phyloP scores from a whole-genome alignment of 345 rosid genomes.

The sweet orange (Citrus sinensis) region DVS_A1.0 CM039168.1:1894001-1894500 shows the following conservation, averaged over 20 bases:
- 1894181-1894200: slow-evolving; percentile 45
- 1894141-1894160: background rate
- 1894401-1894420: too few species aligned
- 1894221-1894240: slow-evolving; percentile 29
- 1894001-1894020: slow-evolving; percentile 29
- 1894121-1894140: background rate
- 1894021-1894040: slow-evolving; percentile 21
- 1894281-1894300: background rate
- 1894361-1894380: too few species aligned
- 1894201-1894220: slow-evolving; percentile 44
- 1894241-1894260: slow-evolving; percentile 13
- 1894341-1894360: too few species aligned
- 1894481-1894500: too few species aligned
- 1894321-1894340: too few species aligned
- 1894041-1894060: slow-evolving; percentile 13
- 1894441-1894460: too few species aligned
- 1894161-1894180: slow-evolving; percentile 47
- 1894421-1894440: background rate
- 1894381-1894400: too few species aligned
- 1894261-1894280: background rate
- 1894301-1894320: background rate
- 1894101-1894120: background rate
- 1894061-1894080: slow-evolving; percentile 10
- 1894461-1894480: too few species aligned
- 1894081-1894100: background rate